A percentile compares a stretch with the other conserved stretches of the same genome.
Conservation (phyloP, 768 basidiomycete species). For the Agaricus blazei region DNA sequence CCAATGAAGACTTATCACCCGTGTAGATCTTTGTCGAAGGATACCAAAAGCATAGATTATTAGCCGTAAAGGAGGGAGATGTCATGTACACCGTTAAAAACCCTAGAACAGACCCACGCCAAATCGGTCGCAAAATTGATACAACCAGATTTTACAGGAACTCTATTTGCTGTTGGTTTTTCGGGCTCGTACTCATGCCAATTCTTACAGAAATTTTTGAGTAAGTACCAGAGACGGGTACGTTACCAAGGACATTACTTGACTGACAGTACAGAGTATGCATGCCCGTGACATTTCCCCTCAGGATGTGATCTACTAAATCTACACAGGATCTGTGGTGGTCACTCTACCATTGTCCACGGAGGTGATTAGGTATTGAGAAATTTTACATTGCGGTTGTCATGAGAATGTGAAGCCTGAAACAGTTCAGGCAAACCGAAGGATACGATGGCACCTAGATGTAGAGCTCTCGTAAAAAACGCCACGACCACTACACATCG, state of each 20-base stretch:
- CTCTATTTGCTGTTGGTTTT: too few species aligned
- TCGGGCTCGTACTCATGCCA: slow-evolving; percentile 56
- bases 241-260: slow-evolving; percentile 34
- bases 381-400: too few species aligned
- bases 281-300: slow-evolving; percentile 36
- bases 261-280: slow-evolving; percentile 46
- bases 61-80: too few species aligned
- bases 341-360: slow-evolving; percentile 54
- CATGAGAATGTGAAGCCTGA: too few species aligned
- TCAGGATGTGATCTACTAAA: slow-evolving; percentile 46
- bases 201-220: slow-evolving; percentile 36
- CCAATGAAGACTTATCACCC: slow-evolving; percentile 60
- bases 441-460: slow-evolving; percentile 18
- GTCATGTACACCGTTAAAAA: too few species aligned
- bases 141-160: too few species aligned
- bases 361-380: too few species aligned
- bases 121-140: too few species aligned
- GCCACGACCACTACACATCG: slow-evolving; percentile 53
- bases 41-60: too few species aligned
- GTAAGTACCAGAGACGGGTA: not conserved
- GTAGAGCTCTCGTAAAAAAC: slow-evolving; percentile 51
- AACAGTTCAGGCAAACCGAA: too few species aligned
- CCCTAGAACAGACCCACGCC: too few species aligned
- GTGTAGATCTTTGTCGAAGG: slow-evolving; percentile 38
- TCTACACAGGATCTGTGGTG: slow-evolving; percentile 71